Evolutionary conservation across 768 basidiomycete genomes (phyloP).

Genomic region (Leccinellum rugosiceps): DNA sequence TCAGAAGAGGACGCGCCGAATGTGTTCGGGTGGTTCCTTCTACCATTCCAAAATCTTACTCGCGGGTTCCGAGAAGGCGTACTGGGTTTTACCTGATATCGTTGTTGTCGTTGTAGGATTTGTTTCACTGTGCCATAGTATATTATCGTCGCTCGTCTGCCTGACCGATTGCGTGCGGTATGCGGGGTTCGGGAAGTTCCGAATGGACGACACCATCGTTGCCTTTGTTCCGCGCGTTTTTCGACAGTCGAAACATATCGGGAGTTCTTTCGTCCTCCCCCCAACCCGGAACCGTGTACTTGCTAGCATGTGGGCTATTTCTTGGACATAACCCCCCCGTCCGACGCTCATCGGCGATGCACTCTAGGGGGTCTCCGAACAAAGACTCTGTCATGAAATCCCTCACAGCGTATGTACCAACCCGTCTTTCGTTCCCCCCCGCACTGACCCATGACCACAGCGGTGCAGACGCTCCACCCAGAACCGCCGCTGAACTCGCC

Average conservation of each 20-base stretch:
- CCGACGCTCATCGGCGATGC: constrained; percentile 18
- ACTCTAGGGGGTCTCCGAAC: constrained; percentile 27
- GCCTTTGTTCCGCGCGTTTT: constrained; percentile 20
- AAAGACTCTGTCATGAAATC: constrained; percentile 17
- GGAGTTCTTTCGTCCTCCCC: not conserved
- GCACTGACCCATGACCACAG: constrained; percentile 19
- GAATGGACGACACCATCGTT: constrained; percentile 14
- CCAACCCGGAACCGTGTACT: not conserved
- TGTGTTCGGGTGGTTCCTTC: constrained; percentile 55
- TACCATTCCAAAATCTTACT: constrained; percentile 62
- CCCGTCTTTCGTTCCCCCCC: not conserved
- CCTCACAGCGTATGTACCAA: constrained; percentile 20
- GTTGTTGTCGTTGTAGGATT: constrained; percentile 5
- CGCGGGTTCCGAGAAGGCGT: constrained; percentile 67
- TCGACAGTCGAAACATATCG: not conserved
- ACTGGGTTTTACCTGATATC: constrained; percentile 22
- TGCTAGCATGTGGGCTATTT: constrained; percentile 19
- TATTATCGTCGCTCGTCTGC: constrained; percentile 1
- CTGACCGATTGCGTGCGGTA: constrained; percentile 20
- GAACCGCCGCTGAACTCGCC: constrained; percentile 42
- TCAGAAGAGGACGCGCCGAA: constrained; percentile 45
- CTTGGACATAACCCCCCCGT: constrained; percentile 1
- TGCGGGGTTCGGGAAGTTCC: constrained; percentile 28
- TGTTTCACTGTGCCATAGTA: not conserved
- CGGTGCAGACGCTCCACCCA: constrained; percentile 26